phyloP scores from a whole-genome alignment of 139 green algal genomes.

The Dunaliella primolecta region DNA sequence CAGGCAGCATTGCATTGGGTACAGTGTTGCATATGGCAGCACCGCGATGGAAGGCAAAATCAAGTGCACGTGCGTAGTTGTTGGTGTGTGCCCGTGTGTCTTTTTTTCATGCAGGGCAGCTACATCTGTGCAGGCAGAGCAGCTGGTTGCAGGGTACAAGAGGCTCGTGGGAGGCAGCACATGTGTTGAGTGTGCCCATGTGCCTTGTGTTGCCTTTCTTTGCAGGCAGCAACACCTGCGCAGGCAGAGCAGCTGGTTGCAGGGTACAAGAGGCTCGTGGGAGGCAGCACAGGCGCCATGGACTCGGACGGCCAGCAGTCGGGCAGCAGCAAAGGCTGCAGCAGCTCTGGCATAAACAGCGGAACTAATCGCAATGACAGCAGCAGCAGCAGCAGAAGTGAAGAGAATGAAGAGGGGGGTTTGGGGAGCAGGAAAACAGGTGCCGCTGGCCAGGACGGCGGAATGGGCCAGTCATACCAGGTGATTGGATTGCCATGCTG shows the following conservation, averaged over 20 bases:
- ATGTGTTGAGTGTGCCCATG: no score
- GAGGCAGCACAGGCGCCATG: neutral
- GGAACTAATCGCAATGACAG: no score
- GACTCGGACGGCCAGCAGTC: no score
- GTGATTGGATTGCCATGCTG: conserved; percentile 19
- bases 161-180: conserved; percentile 27
- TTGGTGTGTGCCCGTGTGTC: no score
- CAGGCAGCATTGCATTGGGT: no score
- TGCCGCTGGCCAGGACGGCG: conserved; percentile 12
- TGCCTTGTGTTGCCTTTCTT: no score
- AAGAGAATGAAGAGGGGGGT: no score
- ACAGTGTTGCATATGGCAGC: no score
- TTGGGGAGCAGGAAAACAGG: no score
- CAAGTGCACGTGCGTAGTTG: no score
- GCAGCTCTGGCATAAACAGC: neutral
- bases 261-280: conserved; percentile 36
- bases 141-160: conserved; percentile 35
- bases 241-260: conserved; percentile 36
- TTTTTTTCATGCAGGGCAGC: conserved; percentile 13
- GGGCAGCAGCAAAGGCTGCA: neutral
- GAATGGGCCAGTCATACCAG: conserved; percentile 60
- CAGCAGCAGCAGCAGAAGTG: neutral
- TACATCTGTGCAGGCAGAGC: conserved; percentile 20
- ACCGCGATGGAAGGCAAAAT: no score
- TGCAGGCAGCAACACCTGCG: conserved; percentile 12